Evolutionary conservation across 768 basidiomycete species (phyloP), one percentile per base, ranked within the genome.

Genomic region (Boletus barrowsii): DNA sequence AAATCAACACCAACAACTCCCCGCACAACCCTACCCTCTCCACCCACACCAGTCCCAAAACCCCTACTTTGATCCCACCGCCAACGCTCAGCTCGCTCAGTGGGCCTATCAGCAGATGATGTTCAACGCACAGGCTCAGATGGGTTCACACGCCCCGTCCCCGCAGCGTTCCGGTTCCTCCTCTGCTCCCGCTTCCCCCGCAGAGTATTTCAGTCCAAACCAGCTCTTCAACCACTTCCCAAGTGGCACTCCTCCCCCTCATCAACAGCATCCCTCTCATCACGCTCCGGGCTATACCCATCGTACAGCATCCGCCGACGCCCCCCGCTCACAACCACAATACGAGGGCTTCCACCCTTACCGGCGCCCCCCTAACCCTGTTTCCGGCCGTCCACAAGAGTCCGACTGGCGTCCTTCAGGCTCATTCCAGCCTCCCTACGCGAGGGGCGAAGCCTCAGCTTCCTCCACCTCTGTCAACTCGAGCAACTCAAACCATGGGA

Each of bases 71-170:
- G 88, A 91, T 70, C 87, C 86, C 14, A 72, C 81, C 11, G 84
- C 86, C 59, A 87, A 87, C 49, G 87, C 87, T 59, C 82, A 90
- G 52, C 83, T 84, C 53, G 86, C 88, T 4, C 88, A 89, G 69
- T 93, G 90, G 90, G 88, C 90, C 36, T 93, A 93, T 73, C 90
- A 91, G 72, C 90, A 92, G 65, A 91, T 92, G 90, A 84, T 93
- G 84, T 87, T 83, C 84, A 84, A 44, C 81, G 73, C 77, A n/a
- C 75, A 81, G 60, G 66, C 67, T 10, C 67, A 68, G 58, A 70
- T 77, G 63, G 77, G 78, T 47, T 69, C 73, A 26, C 72, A 67
- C 53, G 41, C 67, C 30, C 62, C 59, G 26, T 52, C 55, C 6
- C 36, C 57, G 0, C 79, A 79, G 63, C 76, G 79, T 37, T 73